phyloP scores from a whole-genome alignment of 116 monocot genomes.

The Papilionanthe hybrid region DNA sequence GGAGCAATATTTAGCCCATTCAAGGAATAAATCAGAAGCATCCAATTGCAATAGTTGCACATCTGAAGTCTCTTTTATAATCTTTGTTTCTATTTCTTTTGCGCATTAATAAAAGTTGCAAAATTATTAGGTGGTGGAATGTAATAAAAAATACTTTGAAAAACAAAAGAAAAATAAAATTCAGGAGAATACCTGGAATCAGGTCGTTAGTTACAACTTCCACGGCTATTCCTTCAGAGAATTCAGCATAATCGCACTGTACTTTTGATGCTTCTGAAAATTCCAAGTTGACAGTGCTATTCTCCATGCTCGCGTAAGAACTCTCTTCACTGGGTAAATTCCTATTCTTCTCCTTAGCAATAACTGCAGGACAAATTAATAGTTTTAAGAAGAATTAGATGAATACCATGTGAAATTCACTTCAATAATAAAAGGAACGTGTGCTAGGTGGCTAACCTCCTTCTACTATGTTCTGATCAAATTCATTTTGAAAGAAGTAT shows the following conservation, averaged over 20 bases:
- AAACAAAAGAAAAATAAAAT: background rate
- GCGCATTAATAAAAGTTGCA: background rate
- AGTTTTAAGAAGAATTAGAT: background rate
- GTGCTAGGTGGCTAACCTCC: background rate
- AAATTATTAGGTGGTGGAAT: background rate
- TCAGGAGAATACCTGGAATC: background rate
- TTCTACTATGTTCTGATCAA: background rate
- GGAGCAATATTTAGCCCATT: slow-evolving; percentile 2
- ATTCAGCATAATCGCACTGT: background rate
- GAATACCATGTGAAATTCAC: background rate
- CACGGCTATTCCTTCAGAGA: background rate
- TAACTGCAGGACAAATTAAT: background rate
- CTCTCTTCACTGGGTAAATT: too few relatives aligned
- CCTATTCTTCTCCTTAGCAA: background rate
- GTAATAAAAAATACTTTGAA: background rate
- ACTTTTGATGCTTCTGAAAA: background rate
- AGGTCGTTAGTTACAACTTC: background rate
- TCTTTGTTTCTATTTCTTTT: background rate
- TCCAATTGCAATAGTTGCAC: background rate
- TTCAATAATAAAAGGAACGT: background rate
- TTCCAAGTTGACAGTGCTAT: background rate
- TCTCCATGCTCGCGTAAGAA: background rate
- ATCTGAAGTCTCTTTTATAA: background rate
- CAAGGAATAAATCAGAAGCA: background rate
- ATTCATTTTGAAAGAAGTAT: background rate